These are phyloP conservation scores for Solanum chaucha DNA, from an alignment of 257 asterid species.

Conservation along the genomic window DNA sequence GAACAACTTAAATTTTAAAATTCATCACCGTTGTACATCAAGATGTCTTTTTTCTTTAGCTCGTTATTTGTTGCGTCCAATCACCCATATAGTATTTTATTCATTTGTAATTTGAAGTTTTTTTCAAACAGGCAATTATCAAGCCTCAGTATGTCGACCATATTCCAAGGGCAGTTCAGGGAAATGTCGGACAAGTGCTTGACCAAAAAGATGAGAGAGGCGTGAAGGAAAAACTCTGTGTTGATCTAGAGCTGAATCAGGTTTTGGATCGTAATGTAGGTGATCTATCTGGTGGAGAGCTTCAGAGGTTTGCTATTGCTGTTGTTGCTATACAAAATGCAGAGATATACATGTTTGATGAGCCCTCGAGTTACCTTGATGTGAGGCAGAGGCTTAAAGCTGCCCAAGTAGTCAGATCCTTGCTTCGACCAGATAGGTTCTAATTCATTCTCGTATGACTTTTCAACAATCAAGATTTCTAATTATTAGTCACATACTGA, in stretches of 20 bases:
- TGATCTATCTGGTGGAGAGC: slow-evolving; percentile 99
- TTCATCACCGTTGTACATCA: neutral
- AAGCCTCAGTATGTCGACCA: slow-evolving; percentile 98
- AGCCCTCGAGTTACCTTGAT: slow-evolving; percentile 99
- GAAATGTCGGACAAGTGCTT: slow-evolving; percentile 97
- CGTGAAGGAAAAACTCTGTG: slow-evolving; percentile 53
- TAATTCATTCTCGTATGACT: neutral
- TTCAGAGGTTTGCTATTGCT: slow-evolving; percentile 97
- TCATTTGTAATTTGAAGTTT: neutral
- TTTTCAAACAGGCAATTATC: slow-evolving; percentile 61
- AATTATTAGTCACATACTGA: neutral
- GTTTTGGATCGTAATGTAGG: slow-evolving; percentile 97
- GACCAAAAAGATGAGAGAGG: slow-evolving; percentile 93
- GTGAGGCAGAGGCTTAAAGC: slow-evolving; percentile 99
- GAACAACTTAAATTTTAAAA: neutral
- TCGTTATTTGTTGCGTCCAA: neutral
- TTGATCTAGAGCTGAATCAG: slow-evolving; percentile 83
- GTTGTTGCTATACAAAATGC: slow-evolving; percentile 93
- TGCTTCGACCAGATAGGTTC: slow-evolving; percentile 88
- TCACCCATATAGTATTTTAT: neutral
- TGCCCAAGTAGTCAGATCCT: slow-evolving; percentile 87
- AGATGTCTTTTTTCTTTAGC: neutral
- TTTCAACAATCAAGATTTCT: neutral
- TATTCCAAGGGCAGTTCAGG: slow-evolving; percentile 97
- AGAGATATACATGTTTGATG: slow-evolving; percentile 98